Evolutionary conservation across 2,329 filamentous ascomycete genomes (phyloP), one percentile per base, ranked within the genome.

Genomic region (Colletotrichum incanum): DNA sequence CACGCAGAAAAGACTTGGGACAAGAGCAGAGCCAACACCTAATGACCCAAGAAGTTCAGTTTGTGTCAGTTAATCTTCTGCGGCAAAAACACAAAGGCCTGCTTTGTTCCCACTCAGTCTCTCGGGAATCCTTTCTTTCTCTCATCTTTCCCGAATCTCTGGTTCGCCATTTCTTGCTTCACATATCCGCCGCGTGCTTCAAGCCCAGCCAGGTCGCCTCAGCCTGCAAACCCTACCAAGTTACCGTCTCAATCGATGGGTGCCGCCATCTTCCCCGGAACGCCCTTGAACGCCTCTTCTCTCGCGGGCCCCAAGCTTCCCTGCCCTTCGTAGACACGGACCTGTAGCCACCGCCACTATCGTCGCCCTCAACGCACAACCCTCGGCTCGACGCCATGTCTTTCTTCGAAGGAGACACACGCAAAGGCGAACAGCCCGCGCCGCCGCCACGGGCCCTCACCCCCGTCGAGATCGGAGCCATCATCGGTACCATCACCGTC

Each of bases 381-480:
- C 11, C 1, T 16, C 34, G 5, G 54, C 16, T 8, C 26, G 34
- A 26, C 63, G 49, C 14, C 45, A 74, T 74, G 73, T 74, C 73
- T 34, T 74, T 74, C 59, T 74, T 63, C 59, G 63, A 73, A 41
- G 68, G 72, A 56, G 67, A 74, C 62, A 63, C 67, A 18, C 67
- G 73, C 26, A 66, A 62, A 1, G 60, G 73, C 50, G 56, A 74
- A 45, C 59, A 60, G 26, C 59, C 73, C 7, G 65, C 73, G 9
- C 62, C 64, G 34, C 60, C 74, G 34, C 62, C 67, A 7, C 63
- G 69, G 23, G 68, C 62, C 54, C 78, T 79, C 68, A 77, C 74
- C 9, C 61, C 75, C 26, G 62, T 76, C 37, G 79, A 80, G 62
- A 76, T 80, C 41, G 79, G 76, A 4, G 72, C 79, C 63, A 76